phyloP scores from a whole-genome alignment of 2,329 filamentous ascomycete species.

The Sporothrix humicola region DNA sequence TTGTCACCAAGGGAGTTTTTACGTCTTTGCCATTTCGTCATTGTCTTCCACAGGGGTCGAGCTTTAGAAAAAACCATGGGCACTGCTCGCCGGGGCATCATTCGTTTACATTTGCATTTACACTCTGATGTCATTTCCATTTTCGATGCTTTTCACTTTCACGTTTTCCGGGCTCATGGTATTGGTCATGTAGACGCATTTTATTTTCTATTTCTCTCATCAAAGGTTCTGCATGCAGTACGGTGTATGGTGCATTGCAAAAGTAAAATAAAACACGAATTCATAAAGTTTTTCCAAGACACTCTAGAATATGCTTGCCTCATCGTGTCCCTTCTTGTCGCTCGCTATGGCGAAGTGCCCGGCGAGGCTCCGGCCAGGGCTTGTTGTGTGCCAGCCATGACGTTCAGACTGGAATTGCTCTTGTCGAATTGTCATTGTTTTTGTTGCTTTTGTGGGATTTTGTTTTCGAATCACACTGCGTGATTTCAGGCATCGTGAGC shows the following conservation, averaged over 20 bases:
- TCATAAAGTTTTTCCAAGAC: background rate
- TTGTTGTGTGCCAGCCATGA: too few relatives aligned
- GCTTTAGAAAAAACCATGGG: background rate
- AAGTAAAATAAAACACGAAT: background rate
- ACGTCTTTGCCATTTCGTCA: background rate
- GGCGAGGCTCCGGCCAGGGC: too few relatives aligned
- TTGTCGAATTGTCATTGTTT: too few relatives aligned
- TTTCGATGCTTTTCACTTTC: background rate
- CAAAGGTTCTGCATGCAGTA: background rate
- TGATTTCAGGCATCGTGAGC: too few relatives aligned
- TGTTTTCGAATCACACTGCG: too few relatives aligned
- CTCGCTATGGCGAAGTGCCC: too few relatives aligned
- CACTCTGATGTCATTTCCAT: background rate
- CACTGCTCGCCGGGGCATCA: background rate
- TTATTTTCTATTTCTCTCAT: background rate
- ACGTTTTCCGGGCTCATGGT: background rate
- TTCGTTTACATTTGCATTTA: background rate
- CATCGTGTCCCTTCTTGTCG: too few relatives aligned
- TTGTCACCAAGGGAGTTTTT: background rate
- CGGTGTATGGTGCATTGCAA: background rate
- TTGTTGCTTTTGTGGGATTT: too few relatives aligned
- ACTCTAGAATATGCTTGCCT: too few relatives aligned
- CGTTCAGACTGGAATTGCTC: too few relatives aligned
- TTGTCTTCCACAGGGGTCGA: background rate
- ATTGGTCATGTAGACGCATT: background rate